phyloP scores from a whole-genome alignment of 1,284 basidiomycete species.

The Grifola frondosa region DNA sequence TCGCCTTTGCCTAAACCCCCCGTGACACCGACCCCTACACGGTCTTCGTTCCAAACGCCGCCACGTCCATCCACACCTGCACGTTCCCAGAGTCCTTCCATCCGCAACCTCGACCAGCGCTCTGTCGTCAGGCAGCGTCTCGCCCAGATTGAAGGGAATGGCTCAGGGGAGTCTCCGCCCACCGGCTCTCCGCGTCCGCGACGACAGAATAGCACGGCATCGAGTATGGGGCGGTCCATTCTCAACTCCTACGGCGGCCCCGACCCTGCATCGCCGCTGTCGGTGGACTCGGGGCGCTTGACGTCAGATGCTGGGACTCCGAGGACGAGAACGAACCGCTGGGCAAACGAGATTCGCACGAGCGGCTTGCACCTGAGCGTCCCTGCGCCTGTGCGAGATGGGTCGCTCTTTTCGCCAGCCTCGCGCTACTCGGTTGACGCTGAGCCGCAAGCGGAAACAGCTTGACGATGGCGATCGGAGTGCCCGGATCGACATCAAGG shows the following conservation, averaged over 20 bases:
- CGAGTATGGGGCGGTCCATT: slow-evolving; percentile 20
- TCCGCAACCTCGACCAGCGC: slow-evolving; percentile 46
- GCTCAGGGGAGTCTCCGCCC: slow-evolving; percentile 15
- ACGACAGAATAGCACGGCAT: slow-evolving; percentile 19
- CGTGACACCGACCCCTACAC: slow-evolving; percentile 12
- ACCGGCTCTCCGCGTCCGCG: slow-evolving; percentile 11
- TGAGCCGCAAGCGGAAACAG: not conserved
- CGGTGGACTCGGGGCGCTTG: slow-evolving; percentile 20
- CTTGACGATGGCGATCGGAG: not conserved
- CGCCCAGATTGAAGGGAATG: slow-evolving; percentile 42
- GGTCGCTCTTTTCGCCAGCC: slow-evolving; percentile 19
- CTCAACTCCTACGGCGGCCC: slow-evolving; percentile 20
- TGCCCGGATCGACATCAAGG: not conserved
- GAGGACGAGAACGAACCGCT: not conserved
- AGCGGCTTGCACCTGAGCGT: no score
- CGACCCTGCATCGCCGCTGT: slow-evolving; percentile 14
- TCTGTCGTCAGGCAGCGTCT: slow-evolving; percentile 55
- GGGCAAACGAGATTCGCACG: not conserved
- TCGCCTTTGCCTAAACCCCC: slow-evolving; percentile 21
- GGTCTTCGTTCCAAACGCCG: slow-evolving; percentile 8
- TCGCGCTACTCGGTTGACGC: slow-evolving; percentile 25
- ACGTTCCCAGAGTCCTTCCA: slow-evolving; percentile 47
- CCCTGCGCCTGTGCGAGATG: slow-evolving; percentile 1
- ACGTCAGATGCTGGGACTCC: slow-evolving; percentile 17
- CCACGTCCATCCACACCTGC: slow-evolving; percentile 17